phyloP scores from a whole-genome alignment of 352 stramenopile genomes.

The Pythium volutum region DNA sequence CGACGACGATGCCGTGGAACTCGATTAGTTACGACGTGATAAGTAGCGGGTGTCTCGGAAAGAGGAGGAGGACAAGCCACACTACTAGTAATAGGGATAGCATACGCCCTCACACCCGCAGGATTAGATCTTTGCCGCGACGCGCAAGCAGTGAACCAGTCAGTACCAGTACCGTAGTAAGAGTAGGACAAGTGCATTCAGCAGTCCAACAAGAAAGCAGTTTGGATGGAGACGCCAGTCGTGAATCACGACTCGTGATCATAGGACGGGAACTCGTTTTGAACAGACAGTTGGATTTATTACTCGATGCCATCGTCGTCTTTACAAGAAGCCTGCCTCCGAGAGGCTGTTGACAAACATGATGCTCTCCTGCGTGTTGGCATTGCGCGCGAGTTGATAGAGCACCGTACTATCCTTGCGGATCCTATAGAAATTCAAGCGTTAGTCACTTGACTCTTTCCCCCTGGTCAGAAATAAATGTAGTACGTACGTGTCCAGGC shows the following conservation, averaged over 20 bases:
- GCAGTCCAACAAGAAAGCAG: too few relatives aligned
- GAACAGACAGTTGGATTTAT: not conserved
- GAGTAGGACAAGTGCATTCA: too few relatives aligned
- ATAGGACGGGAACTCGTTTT: not conserved
- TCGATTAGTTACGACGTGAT: too few relatives aligned
- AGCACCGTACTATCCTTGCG: slow-evolving; percentile 82
- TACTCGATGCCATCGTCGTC: not conserved
- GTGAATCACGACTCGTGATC: too few relatives aligned
- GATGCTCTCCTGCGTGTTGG: slow-evolving; percentile 87
- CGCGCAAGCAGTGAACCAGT: too few relatives aligned
- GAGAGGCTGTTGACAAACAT: slow-evolving; percentile 89
- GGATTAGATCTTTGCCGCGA: too few relatives aligned
- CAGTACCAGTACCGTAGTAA: too few relatives aligned
- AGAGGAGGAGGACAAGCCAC: not conserved
- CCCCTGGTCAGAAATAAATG: not conserved
- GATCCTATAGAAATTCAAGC: slow-evolving; percentile 37
- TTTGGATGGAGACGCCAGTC: too few relatives aligned
- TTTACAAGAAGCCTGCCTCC: slow-evolving; percentile 80
- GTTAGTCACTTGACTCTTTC: not conserved
- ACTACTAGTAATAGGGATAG: too few relatives aligned
- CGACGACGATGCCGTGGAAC: not conserved
- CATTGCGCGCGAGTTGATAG: slow-evolving; percentile 81
- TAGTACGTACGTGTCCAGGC: slow-evolving; percentile 79
- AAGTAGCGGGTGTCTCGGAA: too few relatives aligned
- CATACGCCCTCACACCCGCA: too few relatives aligned